Percentiles rank a stretch among this genome's conserved stretches.
These are phyloP conservation scores for Lentinula edodes DNA, from an alignment of 768 basidiomycete genomes.

Conservation along the genomic window DNA sequence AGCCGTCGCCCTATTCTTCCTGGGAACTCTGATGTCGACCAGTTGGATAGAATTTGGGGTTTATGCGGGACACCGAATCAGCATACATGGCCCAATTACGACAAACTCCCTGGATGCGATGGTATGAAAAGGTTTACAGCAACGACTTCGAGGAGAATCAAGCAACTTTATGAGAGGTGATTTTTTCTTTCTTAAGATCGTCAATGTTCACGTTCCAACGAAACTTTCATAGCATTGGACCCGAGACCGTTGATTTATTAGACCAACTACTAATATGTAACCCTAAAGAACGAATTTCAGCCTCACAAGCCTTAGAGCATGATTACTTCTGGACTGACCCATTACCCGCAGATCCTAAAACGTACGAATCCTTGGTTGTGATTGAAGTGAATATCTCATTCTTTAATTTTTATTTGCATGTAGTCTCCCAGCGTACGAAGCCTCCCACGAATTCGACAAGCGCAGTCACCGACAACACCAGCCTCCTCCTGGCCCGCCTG, in stretches of 20 bases:
- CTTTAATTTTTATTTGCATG: not conserved
- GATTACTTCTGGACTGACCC: conserved; percentile 95
- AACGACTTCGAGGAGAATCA: conserved; percentile 49
- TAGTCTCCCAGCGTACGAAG: conserved; percentile 73
- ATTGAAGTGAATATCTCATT: not conserved
- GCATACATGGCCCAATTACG: conserved; percentile 75
- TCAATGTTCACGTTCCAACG: conserved; percentile 1
- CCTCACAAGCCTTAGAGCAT: conserved; percentile 82
- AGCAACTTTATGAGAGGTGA: conserved; percentile 54
- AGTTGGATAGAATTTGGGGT: conserved; percentile 83
- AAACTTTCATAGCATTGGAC: conserved; percentile 44
- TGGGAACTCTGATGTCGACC: conserved; percentile 87
- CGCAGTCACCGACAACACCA: conserved; percentile 45
- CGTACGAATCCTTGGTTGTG: conserved; percentile 33
- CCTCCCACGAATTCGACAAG: conserved; percentile 80
- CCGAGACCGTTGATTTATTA: conserved; percentile 74
- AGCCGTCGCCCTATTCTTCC: conserved; percentile 79
- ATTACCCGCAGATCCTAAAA: conserved; percentile 77
- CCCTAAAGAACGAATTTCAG: conserved; percentile 79
- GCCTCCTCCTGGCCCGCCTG: not conserved
- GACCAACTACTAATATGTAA: conserved; percentile 81
- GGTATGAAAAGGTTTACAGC: conserved; percentile 61
- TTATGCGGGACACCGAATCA: conserved; percentile 88
- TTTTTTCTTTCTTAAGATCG: conserved; percentile 12
- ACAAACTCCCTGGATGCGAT: conserved; percentile 72